Evolutionary conservation across 148 eudicot species (phyloP).

Genomic region (Camellia lanceoleosa): DNA sequence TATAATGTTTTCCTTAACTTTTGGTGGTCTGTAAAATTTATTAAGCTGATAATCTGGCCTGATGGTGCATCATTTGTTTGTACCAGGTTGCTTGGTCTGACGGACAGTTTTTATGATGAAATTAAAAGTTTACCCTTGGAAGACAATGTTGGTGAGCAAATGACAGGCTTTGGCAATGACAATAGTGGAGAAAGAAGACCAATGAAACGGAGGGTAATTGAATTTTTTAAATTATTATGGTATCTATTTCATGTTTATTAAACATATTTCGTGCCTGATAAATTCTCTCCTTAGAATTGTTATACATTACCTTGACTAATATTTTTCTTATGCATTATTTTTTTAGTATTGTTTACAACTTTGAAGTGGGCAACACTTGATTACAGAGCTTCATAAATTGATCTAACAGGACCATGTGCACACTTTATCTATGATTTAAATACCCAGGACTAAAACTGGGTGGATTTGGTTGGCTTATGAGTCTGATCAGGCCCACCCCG

Average conservation of each 20-base stretch:
- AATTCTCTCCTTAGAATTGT: neutral
- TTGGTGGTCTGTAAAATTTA: neutral
- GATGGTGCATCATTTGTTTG: neutral
- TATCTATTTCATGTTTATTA: neutral
- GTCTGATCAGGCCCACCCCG: neutral
- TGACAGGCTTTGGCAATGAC: constrained; percentile 35
- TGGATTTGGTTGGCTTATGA: neutral
- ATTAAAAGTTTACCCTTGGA: constrained; percentile 64
- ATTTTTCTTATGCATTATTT: neutral
- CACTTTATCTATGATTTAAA: neutral
- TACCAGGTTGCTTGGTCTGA: constrained; percentile 63
- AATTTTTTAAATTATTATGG: constrained; percentile 2
- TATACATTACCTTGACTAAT: constrained; percentile 1
- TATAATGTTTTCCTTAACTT: neutral
- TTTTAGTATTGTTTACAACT: neutral
- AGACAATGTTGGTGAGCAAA: constrained; percentile 41
- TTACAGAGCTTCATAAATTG: neutral
- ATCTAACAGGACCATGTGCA: neutral
- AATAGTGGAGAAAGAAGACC: constrained; percentile 38
- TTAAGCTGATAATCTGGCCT: neutral
- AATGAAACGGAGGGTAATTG: constrained; percentile 64
- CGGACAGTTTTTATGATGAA: constrained; percentile 82
- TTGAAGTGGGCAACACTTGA: neutral
- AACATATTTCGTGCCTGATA: neutral
- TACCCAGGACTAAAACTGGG: neutral